A percentile compares a stretch with the other conserved stretches of the same genome.
Evolutionary conservation across 2,329 filamentous ascomycete species (phyloP).

Genomic region (Periconia macrospinosa): DNA sequence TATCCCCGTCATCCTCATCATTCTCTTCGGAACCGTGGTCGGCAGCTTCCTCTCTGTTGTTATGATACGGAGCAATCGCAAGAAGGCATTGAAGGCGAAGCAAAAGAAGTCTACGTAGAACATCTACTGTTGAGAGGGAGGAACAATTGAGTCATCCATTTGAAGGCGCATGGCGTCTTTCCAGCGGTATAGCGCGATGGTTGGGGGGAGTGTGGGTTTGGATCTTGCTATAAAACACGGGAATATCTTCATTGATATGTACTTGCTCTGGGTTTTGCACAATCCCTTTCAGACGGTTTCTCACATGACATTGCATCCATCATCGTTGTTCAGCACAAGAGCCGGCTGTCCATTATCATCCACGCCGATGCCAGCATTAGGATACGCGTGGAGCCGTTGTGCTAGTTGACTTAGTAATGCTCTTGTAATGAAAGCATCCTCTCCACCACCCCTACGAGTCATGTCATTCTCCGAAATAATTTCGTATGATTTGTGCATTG

Average conservation of each 20-base stretch:
- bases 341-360: conserved; percentile 19
- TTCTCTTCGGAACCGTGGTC: conserved; percentile 89
- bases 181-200: not conserved
- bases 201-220: conserved; percentile 4
- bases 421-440: conserved; percentile 17
- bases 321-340: conserved; percentile 31
- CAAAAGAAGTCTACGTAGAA: conserved; percentile 73
- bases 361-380: conserved; percentile 20
- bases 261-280: conserved; percentile 1
- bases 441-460: conserved; percentile 54
- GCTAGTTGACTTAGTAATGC: conserved; percentile 42
- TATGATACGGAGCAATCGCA: conserved; percentile 98
- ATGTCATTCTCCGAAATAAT: conserved; percentile 66
- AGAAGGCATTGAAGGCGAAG: conserved; percentile 94
- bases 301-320: conserved; percentile 35
- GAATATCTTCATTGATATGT: not conserved
- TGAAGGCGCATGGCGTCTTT: conserved; percentile 6
- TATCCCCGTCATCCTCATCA: conserved; percentile 93
- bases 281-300: not conserved
- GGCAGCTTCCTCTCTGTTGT: conserved; percentile 94
- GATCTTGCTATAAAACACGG: conserved; percentile 5
- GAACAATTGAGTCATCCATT: conserved; percentile 1
- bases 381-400: conserved; percentile 31
- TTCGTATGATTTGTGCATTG: conserved; percentile 62
- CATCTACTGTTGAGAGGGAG: conserved; percentile 5